Evolutionary conservation across 768 basidiomycete species (phyloP).

Genomic region (Termitomyces sp.): DNA sequence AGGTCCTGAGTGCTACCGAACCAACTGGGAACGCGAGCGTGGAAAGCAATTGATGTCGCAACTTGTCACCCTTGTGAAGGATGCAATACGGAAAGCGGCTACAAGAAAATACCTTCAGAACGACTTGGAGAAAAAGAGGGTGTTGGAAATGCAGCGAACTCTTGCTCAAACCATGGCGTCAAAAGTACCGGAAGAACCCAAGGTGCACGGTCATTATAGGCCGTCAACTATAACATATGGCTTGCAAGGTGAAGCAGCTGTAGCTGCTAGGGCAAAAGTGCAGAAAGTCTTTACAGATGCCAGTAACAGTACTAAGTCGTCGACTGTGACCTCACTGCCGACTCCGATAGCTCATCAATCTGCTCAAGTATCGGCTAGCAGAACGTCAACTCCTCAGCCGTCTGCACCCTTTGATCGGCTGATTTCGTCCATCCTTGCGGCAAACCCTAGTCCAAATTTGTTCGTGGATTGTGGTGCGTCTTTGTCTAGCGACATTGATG

Average conservation of each 20-base stretch:
- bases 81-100: conserved; percentile 56
- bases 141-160: neutral
- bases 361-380: neutral
- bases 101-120: conserved; percentile 40
- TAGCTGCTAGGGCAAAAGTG: conserved; percentile 5
- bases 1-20: conserved; percentile 59
- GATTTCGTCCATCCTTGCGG: conserved; percentile 32
- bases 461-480: neutral
- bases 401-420: conserved; percentile 32
- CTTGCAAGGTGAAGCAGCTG: conserved; percentile 11
- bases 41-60: conserved; percentile 57
- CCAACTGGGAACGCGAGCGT: conserved; percentile 61
- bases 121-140: neutral
- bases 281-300: conserved; percentile 21
- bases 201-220: conserved; percentile 25
- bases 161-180: neutral
- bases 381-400: conserved; percentile 8
- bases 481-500: neutral
- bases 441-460: conserved; percentile 12
- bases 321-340: neutral
- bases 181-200: conserved; percentile 4
- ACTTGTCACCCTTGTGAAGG: conserved; percentile 53
- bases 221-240: conserved; percentile 28
- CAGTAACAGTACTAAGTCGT: conserved; percentile 11
- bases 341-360: neutral